Base-by-base conservation (phyloP, 805 yeast species). In the Scheffersomyces ergatensis region DNA sequence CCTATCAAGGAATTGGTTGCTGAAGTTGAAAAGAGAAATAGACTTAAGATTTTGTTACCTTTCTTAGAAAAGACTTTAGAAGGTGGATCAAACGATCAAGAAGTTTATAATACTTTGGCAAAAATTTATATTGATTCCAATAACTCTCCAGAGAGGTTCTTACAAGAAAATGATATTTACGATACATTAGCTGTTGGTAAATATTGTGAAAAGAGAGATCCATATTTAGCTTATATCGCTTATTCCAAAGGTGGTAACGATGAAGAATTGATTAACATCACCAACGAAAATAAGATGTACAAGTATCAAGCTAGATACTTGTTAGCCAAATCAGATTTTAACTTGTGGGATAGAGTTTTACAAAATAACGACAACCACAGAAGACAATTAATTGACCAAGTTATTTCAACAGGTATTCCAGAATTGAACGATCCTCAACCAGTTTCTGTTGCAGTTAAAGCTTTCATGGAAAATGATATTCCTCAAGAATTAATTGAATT, bases 161-260 rank as follows among this genome's bases (percentile, higher is more conserved):
- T 93, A 72, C 84, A 82, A 60, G 98, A 92, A 66, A 93, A 93
- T 65, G 77, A 82, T 53, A 76, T 77, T 58, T 93, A 93, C 69
- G 95, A 93, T 67, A 85, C 98, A n/a, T 72, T 87, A 52, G 85
- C 85, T 55, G 97, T 93, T 50, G 99, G 99, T 75, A 89, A 82
- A 62, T 93, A 93, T 74, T 93, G 99, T 77, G 99, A 93, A 70
- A 92, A 88, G 80, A 86, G 99, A 68, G 99, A 93, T 60, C 99
- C 99, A 47, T 93, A 89, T 70, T 75, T 93, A 62, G 99, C 99
- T 21, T 93, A 89, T 66, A 93, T 93, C 68, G 95, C 97, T 38
- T 93, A 93, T 67, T 95, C 95, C 46, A 92, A 90, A 70, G 99
- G 99, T 60, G 73, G 77, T 39, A 90, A 92, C 55, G 97, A 93